phyloP scores from a whole-genome alignment of 139 green algal species.

The Micractinium sp. region DNA sequence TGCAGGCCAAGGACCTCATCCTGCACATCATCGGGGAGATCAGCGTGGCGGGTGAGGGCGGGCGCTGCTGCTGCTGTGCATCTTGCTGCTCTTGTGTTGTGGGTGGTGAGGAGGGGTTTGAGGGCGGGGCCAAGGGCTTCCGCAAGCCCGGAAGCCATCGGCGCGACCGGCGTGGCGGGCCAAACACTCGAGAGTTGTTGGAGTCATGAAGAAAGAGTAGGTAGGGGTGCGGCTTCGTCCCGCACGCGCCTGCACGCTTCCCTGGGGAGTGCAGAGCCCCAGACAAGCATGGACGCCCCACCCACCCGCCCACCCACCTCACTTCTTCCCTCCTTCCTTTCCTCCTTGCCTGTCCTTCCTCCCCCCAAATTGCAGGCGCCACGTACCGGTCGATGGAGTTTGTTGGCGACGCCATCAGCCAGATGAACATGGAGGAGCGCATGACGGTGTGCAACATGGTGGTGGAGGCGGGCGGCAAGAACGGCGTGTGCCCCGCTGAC shows the following conservation, averaged over 20 bases:
- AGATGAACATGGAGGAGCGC: slow-evolving; percentile 97
- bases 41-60: slow-evolving; percentile 64
- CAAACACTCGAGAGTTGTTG: no score
- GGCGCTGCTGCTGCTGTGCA: not conserved
- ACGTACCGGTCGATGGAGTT: slow-evolving; percentile 95
- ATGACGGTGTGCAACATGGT: slow-evolving; percentile 99
- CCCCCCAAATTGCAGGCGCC: slow-evolving; percentile 51
- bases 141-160: no score
- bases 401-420: slow-evolving; percentile 74
- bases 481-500: slow-evolving; percentile 76
- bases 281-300: no score
- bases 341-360: not conserved
- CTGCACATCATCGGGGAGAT: slow-evolving; percentile 98
- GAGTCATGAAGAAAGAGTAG: no score
- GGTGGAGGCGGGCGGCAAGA: slow-evolving; percentile 45
- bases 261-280: no score
- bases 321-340: not conserved
- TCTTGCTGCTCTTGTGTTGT: not conserved
- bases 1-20: slow-evolving; percentile 94
- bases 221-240: not conserved
- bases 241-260: no score
- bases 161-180: no score
- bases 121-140: no score
- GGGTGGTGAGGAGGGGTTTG: not conserved
- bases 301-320: not conserved